phyloP scores from a whole-genome alignment of 495 filamentous ascomycete genomes.

The Cudoniella acicularis region DNA sequence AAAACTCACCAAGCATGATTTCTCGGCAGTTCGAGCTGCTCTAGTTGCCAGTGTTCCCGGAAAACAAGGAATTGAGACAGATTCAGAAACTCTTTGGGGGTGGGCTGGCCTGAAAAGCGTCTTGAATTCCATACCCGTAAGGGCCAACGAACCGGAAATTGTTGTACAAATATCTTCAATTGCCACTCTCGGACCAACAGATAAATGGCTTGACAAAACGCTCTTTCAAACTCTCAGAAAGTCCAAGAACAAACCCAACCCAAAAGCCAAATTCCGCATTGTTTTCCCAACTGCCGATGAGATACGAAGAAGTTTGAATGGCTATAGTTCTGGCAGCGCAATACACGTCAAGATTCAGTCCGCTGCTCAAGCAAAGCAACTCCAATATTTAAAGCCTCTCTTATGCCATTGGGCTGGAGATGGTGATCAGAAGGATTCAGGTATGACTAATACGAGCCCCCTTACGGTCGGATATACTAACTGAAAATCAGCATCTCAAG shows the following conservation, averaged over 20 bases:
- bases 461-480: neutral
- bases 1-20: constrained; percentile 63
- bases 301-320: constrained; percentile 74
- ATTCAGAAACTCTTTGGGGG: constrained; percentile 58
- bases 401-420: constrained; percentile 68
- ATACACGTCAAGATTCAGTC: constrained; percentile 80
- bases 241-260: constrained; percentile 21
- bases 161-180: constrained; percentile 80
- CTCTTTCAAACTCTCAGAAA: constrained; percentile 44
- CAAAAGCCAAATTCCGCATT: constrained; percentile 49
- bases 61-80: constrained; percentile 47
- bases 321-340: constrained; percentile 71
- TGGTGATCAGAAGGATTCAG: constrained; percentile 39
- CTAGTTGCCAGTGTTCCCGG: constrained; percentile 77
- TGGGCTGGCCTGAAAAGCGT: constrained; percentile 65
- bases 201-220: constrained; percentile 68
- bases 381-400: constrained; percentile 66
- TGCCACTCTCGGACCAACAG: constrained; percentile 68
- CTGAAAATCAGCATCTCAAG: neutral
- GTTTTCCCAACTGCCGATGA: constrained; percentile 79
- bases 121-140: constrained; percentile 49
- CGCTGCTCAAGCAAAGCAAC: constrained; percentile 65
- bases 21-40: constrained; percentile 63
- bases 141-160: constrained; percentile 47
- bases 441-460: neutral